Conservation (phyloP, 768 basidiomycete genomes). For the Dioszegia aurantiaca region DNA sequence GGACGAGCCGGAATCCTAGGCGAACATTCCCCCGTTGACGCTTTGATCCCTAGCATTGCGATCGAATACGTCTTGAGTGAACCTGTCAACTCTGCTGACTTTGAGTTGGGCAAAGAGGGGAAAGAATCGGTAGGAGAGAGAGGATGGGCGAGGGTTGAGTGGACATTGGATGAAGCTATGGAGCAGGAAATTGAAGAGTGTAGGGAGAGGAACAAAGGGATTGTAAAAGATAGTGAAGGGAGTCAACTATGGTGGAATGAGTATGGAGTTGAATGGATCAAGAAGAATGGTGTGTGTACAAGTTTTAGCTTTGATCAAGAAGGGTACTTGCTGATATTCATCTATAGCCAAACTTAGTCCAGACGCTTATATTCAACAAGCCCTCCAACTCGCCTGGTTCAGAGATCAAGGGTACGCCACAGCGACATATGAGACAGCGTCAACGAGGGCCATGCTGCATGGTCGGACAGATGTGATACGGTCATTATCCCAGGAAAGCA, state of each 20-base stretch:
- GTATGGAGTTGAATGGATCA: conserved; percentile 86
- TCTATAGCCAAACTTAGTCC: conserved; percentile 61
- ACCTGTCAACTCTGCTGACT: conserved; percentile 54
- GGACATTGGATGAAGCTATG: conserved; percentile 66
- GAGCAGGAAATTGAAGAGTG: conserved; percentile 62
- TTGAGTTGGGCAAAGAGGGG: too few species aligned
- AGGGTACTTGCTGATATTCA: conserved; percentile 11
- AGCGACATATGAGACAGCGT: conserved; percentile 88
- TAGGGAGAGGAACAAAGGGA: conserved; percentile 58
- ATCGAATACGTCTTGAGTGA: conserved; percentile 76
- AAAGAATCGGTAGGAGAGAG: background rate
- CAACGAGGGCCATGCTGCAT: conserved; percentile 79
- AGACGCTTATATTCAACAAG: conserved; percentile 88
- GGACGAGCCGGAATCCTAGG: conserved; percentile 81
- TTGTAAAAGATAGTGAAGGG: conserved; percentile 77
- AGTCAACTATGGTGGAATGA: conserved; percentile 76
- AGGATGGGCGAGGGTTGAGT: conserved; percentile 61
- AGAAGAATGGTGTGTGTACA: conserved; percentile 65
- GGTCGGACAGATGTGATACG: conserved; percentile 90
- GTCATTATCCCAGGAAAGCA: conserved; percentile 67
- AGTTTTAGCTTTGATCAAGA: too few species aligned
- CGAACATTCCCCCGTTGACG: conserved; percentile 87
- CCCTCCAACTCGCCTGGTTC: conserved; percentile 87
- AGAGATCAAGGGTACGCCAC: conserved; percentile 70
- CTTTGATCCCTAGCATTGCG: conserved; percentile 80